Conservation (phyloP, 2,329 filamentous ascomycete genomes). For the Apiospora aurea region DNA sequence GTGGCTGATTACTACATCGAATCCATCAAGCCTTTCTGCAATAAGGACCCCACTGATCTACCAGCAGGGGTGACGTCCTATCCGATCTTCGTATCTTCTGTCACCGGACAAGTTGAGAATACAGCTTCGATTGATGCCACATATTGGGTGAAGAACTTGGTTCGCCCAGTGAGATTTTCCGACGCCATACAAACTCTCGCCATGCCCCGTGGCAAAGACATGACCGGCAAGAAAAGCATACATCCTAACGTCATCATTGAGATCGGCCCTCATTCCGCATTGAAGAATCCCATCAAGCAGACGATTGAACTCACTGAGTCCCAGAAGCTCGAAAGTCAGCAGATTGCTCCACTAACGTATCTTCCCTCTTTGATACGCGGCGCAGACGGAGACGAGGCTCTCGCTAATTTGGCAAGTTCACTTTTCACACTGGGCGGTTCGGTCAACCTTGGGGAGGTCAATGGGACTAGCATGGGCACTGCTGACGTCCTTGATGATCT, state of each 20-base stretch:
- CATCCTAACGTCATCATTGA: constrained; percentile 32
- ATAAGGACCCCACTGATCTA: not conserved
- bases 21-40: constrained; percentile 27
- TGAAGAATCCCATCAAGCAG: constrained; percentile 44
- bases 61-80: not conserved
- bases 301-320: constrained; percentile 27
- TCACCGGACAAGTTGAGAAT: not conserved
- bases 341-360: not conserved
- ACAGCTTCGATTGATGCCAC: constrained; percentile 28
- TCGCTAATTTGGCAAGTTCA: constrained; percentile 25
- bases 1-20: constrained; percentile 37
- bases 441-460: constrained; percentile 25
- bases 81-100: constrained; percentile 19
- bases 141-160: constrained; percentile 48
- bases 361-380: constrained; percentile 6
- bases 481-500: constrained; percentile 28
- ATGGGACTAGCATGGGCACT: constrained; percentile 27
- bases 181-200: constrained; percentile 35
- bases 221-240: constrained; percentile 26
- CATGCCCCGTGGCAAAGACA: not conserved
- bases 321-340: constrained; percentile 15
- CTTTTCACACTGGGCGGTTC: constrained; percentile 27
- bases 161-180: constrained; percentile 44
- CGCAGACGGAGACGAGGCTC: not conserved
- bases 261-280: constrained; percentile 40